Percentiles rank a stretch among this genome's conserved stretches.
Evolutionary conservation across 169 alveolate genomes (phyloP).

Genomic region (Cryptosporidium sp.): DNA sequence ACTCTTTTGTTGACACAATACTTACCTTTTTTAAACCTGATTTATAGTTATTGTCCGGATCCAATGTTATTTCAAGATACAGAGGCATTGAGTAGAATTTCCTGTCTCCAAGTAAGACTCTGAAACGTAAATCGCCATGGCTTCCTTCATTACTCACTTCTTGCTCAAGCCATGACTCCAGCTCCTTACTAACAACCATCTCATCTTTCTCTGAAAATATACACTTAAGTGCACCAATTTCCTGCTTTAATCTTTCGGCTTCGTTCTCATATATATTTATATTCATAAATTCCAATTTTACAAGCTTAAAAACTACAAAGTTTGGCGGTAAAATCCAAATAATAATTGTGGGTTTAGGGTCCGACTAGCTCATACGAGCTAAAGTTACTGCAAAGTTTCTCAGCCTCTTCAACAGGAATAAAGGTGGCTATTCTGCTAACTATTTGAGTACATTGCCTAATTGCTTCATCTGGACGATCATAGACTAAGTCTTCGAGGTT

Average conservation of each 20-base stretch:
- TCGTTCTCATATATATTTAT: background rate
- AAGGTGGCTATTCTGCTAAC: conserved; percentile 32
- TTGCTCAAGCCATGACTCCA: conserved; percentile 16
- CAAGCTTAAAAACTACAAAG: background rate
- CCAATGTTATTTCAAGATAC: conserved; percentile 28
- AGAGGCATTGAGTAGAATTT: conserved; percentile 26
- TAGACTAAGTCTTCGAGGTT: conserved; percentile 35
- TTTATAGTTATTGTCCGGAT: conserved; percentile 24
- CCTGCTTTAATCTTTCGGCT: conserved; percentile 18
- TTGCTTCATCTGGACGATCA: conserved; percentile 58
- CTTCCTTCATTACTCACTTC: background rate
- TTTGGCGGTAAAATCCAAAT: background rate
- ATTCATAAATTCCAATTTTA: background rate
- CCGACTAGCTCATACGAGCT: conserved; percentile 59
- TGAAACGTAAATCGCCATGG: background rate
- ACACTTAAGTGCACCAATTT: conserved; percentile 37
- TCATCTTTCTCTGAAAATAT: conserved; percentile 38
- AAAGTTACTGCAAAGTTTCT: conserved; percentile 47
- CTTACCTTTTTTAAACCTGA: background rate
- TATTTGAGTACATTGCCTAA: conserved; percentile 42
- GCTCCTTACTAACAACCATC: conserved; percentile 3
- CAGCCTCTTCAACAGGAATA: conserved; percentile 42
- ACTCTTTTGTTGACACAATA: background rate
- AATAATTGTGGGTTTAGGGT: conserved; percentile 9
- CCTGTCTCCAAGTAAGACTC: conserved; percentile 14